Base-by-base conservation (phyloP, 73 alveolate genomes). In the Symbiodinium pilosum region DNA sequence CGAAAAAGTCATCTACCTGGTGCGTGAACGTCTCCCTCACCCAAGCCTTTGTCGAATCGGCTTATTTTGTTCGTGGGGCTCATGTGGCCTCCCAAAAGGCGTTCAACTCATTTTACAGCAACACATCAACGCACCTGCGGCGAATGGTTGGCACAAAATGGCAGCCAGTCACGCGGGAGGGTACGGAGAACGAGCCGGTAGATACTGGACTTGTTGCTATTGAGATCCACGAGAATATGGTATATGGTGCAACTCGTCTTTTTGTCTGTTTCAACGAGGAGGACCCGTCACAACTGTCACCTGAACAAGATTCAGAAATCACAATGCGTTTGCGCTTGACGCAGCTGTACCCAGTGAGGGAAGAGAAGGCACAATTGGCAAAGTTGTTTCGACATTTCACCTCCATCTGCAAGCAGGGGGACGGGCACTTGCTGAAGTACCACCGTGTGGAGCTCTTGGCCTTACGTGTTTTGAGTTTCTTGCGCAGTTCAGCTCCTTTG, bases 11-110 rank as follows among this genome's bases (percentile, higher is more conserved):
- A 40, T 39, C 73, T 59, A 91, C 97, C 9, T 91, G 97, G 97
- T 91, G 97, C 84, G 59, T 91, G 41, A 91, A 91, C 41, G 97
- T 91, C 14, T 54, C 95, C 28, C 69, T 88, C n/a, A 88, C 95
- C 26, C 95, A 88, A n/a, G 97, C 97, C 9, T 91, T 91, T 88
- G 43, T 91, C 75, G 97, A 91, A 52, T 71, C 89, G 36, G 97
- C 97, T 30, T 81, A 91, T 5, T 69, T 91, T 26, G 88, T 71
- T 30, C 97, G 97, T 2, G 97, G 97, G 34, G 51, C 88, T 12
- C 97, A 91, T n/a, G 97, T 71, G 32, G 97, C 97, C 0, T 69
- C 97, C 52, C 97, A 71, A 54, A 68, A 71, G 52, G 97, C 97
- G 59, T 91, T 71, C 97, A 91, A 69, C 30, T 91, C 97, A 41